Evolutionary conservation across 23 red algal species (phyloP), one percentile per base, ranked within the genome.

Genomic region (Gracilaria caudata): DNA sequence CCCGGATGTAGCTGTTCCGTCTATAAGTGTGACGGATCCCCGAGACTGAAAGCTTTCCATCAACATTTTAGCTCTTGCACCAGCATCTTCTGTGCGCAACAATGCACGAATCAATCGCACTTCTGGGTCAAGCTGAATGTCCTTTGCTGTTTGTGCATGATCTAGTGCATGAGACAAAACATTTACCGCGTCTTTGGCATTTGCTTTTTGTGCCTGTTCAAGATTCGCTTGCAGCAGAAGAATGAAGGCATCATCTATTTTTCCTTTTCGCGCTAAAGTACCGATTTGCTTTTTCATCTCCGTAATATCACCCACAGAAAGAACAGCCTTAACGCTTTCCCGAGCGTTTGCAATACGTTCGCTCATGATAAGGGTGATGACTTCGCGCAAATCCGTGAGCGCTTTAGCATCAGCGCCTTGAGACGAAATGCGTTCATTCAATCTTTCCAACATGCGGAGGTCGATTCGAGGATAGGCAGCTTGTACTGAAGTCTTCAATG

Each of bases 241-340:
- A 58, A 95, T 54, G 28, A 99, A 95, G 3, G 97, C 93, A 45
- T 94, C 94, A 81, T 99, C 97, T 44, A 99, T 53, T 41, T 89
- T 90, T n/a, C 94, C 94, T 57, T 84, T 81, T 26, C 58, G 49
- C 30, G 76, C 68, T 40, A 99, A 44, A 34, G 53, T 34, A 58
- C 86, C 73, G 34, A 99, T 59, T 58, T 78, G 73, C 11, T 70
- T 73, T 40, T 64, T 78, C 79, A 99, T 95, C 10, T 65, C 92
- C 9, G 64, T 83, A 17, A 90, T 60, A 21, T 58, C 46, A 1
- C 93, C 90, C n/a, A 77, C 88, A 13, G 78, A 75, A 55, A 99
- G 60, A 0, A 92, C 89, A 43, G 76, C 25, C 53, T 81, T 68
- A 32, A 95, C 72, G 26, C 59, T 33, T 32, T 80, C 80, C 17